These are phyloP conservation scores for Naganishia albida DNA, from an alignment of 1,284 basidiomycete genomes.

Conservation along the genomic window DNA sequence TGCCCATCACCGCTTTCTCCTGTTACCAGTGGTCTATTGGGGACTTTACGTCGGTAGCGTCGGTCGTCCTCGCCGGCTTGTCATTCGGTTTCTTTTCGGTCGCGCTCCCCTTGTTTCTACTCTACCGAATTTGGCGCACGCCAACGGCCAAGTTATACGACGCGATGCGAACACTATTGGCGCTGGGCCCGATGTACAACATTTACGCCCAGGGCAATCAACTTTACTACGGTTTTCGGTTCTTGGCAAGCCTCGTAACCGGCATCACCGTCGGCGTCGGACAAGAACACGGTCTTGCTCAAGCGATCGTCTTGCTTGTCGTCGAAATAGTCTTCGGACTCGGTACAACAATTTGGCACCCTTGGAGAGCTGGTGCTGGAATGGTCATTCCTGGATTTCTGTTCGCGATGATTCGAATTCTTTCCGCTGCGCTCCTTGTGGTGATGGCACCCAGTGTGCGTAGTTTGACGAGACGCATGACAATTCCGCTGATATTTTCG, in stretches of 20 bases:
- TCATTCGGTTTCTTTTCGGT: slow-evolving; percentile 75
- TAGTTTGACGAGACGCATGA: slow-evolving; percentile 34
- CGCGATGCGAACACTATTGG: slow-evolving; percentile 85
- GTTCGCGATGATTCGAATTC: slow-evolving; percentile 84
- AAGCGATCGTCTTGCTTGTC: slow-evolving; percentile 83
- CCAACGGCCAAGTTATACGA: slow-evolving; percentile 90
- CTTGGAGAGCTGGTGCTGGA: slow-evolving; percentile 92
- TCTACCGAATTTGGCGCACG: slow-evolving; percentile 73
- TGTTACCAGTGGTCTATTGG: slow-evolving; percentile 77
- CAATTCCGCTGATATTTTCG: neutral
- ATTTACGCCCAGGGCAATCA: slow-evolving; percentile 89
- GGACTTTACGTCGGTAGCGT: slow-evolving; percentile 56
- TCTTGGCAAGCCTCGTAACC: slow-evolving; percentile 76
- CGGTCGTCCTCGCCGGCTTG: slow-evolving; percentile 50
- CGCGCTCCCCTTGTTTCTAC: slow-evolving; percentile 70
- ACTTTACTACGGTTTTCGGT: slow-evolving; percentile 78
- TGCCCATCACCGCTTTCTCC: slow-evolving; percentile 89
- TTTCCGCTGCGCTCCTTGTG: slow-evolving; percentile 82
- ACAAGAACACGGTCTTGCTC: slow-evolving; percentile 83
- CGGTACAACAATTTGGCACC: slow-evolving; percentile 87
- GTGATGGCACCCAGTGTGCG: slow-evolving; percentile 83
- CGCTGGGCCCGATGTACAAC: slow-evolving; percentile 92
- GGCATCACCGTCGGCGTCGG: slow-evolving; percentile 83
- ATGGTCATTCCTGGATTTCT: slow-evolving; percentile 94
- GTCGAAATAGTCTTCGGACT: slow-evolving; percentile 79